phyloP scores from a whole-genome alignment of 306 rosid species.

The Pueraria montana region DNA sequence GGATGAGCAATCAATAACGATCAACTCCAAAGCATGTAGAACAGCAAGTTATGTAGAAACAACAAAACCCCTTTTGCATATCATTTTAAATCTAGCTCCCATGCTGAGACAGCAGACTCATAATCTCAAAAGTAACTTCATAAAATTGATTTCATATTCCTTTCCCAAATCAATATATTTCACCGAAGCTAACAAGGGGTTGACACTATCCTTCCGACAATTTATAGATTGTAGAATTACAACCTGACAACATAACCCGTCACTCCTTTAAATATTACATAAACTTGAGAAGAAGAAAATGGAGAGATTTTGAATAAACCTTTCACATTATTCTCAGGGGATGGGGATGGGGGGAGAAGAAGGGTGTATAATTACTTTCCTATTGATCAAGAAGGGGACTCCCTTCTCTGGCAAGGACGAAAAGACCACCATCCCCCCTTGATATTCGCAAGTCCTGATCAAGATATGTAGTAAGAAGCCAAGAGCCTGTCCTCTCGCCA shows the following conservation, averaged over 20 bases:
- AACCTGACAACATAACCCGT: slow-evolving; percentile 33
- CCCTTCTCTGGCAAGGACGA: slow-evolving; percentile 89
- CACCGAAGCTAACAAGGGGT: neutral
- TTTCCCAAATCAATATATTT: slow-evolving; percentile 33
- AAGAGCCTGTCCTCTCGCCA: slow-evolving; percentile 83
- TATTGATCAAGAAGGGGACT: slow-evolving; percentile 76
- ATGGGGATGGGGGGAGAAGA: slow-evolving; percentile 2
- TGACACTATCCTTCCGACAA: neutral
- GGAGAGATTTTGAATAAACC: slow-evolving; percentile 23
- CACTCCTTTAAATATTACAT: slow-evolving; percentile 40
- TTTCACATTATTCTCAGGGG: neutral
- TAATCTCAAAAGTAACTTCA: slow-evolving; percentile 8
- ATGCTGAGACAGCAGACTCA: neutral
- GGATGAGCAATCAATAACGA: neutral
- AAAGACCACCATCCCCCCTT: slow-evolving; percentile 96
- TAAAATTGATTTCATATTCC: slow-evolving; percentile 27
- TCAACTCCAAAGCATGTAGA: neutral
- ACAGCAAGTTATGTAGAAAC: neutral
- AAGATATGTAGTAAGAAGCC: slow-evolving; percentile 91
- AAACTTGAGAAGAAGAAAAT: slow-evolving; percentile 4
- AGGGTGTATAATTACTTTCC: slow-evolving; percentile 40
- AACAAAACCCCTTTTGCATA: neutral
- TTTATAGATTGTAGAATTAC: slow-evolving; percentile 40
- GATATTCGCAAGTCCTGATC: slow-evolving; percentile 89
- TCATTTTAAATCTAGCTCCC: neutral